A percentile compares a stretch with the other conserved stretches of the same genome.
Conservation (phyloP, 495 filamentous ascomycete genomes). For the Hypoxylon rickii region DNA sequence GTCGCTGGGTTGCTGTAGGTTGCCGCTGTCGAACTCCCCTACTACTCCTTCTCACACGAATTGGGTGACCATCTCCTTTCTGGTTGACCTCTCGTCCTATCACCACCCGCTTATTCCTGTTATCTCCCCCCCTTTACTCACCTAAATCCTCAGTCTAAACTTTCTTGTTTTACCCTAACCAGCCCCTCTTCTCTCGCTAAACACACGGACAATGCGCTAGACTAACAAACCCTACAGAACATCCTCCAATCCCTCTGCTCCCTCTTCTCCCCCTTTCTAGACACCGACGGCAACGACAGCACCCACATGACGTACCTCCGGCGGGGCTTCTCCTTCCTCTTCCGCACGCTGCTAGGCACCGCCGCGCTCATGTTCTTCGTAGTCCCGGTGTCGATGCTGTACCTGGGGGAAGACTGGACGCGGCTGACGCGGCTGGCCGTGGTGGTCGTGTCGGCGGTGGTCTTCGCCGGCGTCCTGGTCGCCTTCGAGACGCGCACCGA, state of each 20-base stretch:
- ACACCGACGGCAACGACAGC: background rate
- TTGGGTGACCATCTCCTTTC: background rate
- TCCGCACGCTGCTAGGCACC: background rate
- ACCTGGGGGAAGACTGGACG: background rate
- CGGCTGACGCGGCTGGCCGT: conserved; percentile 7
- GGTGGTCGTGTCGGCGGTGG: background rate
- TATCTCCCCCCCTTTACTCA: background rate
- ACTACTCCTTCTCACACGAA: background rate
- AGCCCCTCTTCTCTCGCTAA: background rate
- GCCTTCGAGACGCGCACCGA: conserved; percentile 7
- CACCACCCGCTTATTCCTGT: too few species aligned
- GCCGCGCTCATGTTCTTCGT: conserved; percentile 1
- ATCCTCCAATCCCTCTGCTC: background rate
- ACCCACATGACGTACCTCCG: conserved; percentile 1
- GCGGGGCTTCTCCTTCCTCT: conserved; percentile 1
- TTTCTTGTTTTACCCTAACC: background rate
- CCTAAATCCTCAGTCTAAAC: too few species aligned
- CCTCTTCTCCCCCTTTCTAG: background rate
- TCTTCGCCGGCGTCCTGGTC: conserved; percentile 8
- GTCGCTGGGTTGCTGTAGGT: conserved; percentile 1
- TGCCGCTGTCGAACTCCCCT: background rate
- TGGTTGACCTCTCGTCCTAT: too few species aligned
- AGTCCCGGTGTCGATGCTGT: conserved; percentile 10
- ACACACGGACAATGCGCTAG: background rate
- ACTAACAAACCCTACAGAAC: too few species aligned